Evolutionary conservation across 2,329 filamentous ascomycete genomes (phyloP).

Genomic region (Xylariaceae sp.): DNA sequence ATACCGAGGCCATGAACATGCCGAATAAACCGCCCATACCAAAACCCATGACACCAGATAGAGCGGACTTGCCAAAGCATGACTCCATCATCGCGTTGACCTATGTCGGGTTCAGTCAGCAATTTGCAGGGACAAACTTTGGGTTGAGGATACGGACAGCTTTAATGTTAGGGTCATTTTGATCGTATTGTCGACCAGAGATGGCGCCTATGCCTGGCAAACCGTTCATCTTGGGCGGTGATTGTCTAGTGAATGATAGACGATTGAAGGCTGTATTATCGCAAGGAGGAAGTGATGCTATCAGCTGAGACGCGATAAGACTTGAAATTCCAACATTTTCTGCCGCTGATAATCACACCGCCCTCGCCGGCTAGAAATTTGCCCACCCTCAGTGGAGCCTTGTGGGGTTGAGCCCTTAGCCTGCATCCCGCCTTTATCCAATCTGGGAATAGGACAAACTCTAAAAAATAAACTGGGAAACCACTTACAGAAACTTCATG

Average conservation of each 20-base stretch:
- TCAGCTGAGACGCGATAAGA: slow-evolving; percentile 13
- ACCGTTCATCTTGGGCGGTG: slow-evolving; percentile 25
- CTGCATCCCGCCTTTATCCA: too few species aligned
- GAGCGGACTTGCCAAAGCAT: slow-evolving; percentile 80
- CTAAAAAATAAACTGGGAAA: too few species aligned
- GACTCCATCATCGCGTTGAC: slow-evolving; percentile 87
- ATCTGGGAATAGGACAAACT: too few species aligned
- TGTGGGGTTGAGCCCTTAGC: too few species aligned
- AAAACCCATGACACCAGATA: slow-evolving; percentile 91
- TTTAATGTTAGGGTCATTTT: slow-evolving; percentile 51
- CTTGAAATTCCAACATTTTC: too few species aligned
- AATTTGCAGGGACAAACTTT: not conserved
- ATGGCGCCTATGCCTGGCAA: slow-evolving; percentile 24
- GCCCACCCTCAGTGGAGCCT: too few species aligned
- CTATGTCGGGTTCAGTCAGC: slow-evolving; percentile 41
- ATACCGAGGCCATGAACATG: slow-evolving; percentile 94
- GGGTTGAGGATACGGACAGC: slow-evolving; percentile 33
- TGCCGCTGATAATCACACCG: too few species aligned
- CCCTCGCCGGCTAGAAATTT: too few species aligned
- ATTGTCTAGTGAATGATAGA: not conserved
- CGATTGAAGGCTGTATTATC: not conserved
- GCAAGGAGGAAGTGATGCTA: slow-evolving; percentile 5
- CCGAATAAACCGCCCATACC: slow-evolving; percentile 91
- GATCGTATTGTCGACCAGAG: slow-evolving; percentile 24
- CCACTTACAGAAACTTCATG: too few species aligned